Base-by-base conservation (phyloP, 2,329 filamentous ascomycete genomes). In the Tolypocladium amazonense region DNA sequence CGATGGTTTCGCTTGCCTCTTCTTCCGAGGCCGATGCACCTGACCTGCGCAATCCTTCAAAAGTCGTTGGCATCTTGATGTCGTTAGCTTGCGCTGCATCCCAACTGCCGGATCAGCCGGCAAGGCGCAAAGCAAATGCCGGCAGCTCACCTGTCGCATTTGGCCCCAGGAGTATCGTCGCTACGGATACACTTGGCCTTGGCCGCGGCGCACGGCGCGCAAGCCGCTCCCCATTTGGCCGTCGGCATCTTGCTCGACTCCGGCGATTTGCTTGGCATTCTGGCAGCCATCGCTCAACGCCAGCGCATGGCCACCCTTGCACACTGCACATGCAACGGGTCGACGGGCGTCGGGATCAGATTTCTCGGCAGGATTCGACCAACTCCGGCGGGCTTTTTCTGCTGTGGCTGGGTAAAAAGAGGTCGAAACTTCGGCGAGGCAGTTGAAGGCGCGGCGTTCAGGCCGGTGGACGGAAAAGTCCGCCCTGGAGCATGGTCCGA, bases 121-220 rank as follows among this genome's bases (percentile, higher is more conserved):
- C 18, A 39, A 14, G 53, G 39, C 27, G 27, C 12, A n/a, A 1
- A 35, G 3, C 50, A 35, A 54, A 7, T 35, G 30, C 20, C 30
- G 50, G 18, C 50, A 20, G 59, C 70, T 65, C 60, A 77, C 75
- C 75, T 73, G 60, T 81, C 78, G 60, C 79, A 81, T 62, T 78
- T 80, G 23, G 75, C 65, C 1, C 71, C 72, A 0, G 68, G 63
- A 2, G 64, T 61, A 4, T 68, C 64, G 59, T 73, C 75, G 8
- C 76, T 73, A 11, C 78, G 75, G 53, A 81, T 73, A 61, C 79
- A 81, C 62, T 80, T 81, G 9, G 79, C 78, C 63, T 81, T 81
- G 38, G 79, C 77, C 15, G 73, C 70, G 8, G 79, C 77, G 63
- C 79, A 81, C 1, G 77, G 70, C 6, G 76, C 71, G 56, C 79